Evolutionary conservation across 2,329 filamentous ascomycete species (phyloP), one percentile per base, ranked within the genome.

Genomic region (Cordyceps javanica): DNA sequence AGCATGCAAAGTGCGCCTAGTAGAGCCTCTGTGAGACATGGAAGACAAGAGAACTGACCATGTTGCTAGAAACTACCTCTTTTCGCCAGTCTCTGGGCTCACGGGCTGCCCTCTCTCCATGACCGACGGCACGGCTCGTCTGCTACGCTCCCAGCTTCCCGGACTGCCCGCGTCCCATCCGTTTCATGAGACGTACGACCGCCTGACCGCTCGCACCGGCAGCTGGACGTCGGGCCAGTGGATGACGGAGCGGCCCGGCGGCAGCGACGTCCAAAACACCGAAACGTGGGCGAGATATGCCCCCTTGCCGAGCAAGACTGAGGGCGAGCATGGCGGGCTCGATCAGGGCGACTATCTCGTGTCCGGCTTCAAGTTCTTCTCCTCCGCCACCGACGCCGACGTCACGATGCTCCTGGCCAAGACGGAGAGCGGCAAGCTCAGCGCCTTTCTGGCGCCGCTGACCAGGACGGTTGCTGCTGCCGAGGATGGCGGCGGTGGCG

Each of bases 351-450:
- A 61, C 45, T 61, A 61, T 34, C 54, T 61, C 25, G 45, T 61
- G 2, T 61, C 60, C 3, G 60, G 60, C 23, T 61, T 61, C 55
- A 61, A 61, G 26, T 61, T 57, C 50, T 61, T 61, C 39, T 61
- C 60, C 4, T 60, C 57, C 0, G 60, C 60, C 30, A 61, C 60
- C 42, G 60, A 61, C 32, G 58, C 58, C 36, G 36, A 61, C 41
- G 51, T 61, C 13, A 53, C 60, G 0, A 50, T 61, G 32, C 55
- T 61, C 11, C 57, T 61, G 14, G 60, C 60, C 42, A 60, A 60
- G 39, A 60, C 59, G 16, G 45, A 55, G 23, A 39, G 55, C 45
- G 59, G 56, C n/a, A 60, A 61, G 44, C 53, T 61, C 6, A 59
- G 57, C 26, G 57, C 55, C 11, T 61, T 61, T 34, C 38, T 61